Evolutionary conservation across 2,329 filamentous ascomycete genomes (phyloP), one percentile per base, ranked within the genome.

Genomic region (Nemania bipapillata): DNA sequence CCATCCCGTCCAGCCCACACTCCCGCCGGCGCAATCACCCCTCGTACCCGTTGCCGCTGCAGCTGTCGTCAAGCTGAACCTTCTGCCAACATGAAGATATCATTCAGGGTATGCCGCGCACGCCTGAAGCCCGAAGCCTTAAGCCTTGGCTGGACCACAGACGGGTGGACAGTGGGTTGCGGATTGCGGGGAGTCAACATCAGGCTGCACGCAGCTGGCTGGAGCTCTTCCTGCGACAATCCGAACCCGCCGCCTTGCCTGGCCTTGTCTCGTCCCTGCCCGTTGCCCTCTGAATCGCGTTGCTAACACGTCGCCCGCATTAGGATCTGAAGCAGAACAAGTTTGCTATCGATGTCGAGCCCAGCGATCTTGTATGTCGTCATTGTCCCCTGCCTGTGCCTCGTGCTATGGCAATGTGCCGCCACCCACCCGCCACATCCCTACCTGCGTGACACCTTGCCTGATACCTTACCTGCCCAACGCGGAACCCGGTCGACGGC

Each of bases 321-420:
- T 74, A 97, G 94, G 96, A 99, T 85, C 88, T 99, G 79, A 98
- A 97, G 87, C 96, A 98, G 83, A 92, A 97, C 82, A 97, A 97
- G 86, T 99, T 99, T 84, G 90, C 91, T 78, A 92, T 99, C 85
- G 95, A 98, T 75, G 93, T 94, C 79, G 94, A 98, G 82, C 93
- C 94, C 72, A 90, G 92, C 73, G 94, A 97, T 80, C 92, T 93
- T 81, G 94, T 97, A 90, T 77, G 91, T 81, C 77, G 74, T 77
- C 80, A 79, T 79, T 70, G 69, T 64, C 72, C 65, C 70, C 58
- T 47, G 65, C 70, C 61, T 54, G 68, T 9, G 9, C 30, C 30
- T 32, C 22, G 56, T 61, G 55, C 32, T 53, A 45, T 65, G 42
- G 47, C 53, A 24, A 40, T 55, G 32, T 66, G 59, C 56, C 61